Evolutionary conservation across 2,329 filamentous ascomycete genomes (phyloP).

Genomic region (Scedosporium apiospermum): DNA sequence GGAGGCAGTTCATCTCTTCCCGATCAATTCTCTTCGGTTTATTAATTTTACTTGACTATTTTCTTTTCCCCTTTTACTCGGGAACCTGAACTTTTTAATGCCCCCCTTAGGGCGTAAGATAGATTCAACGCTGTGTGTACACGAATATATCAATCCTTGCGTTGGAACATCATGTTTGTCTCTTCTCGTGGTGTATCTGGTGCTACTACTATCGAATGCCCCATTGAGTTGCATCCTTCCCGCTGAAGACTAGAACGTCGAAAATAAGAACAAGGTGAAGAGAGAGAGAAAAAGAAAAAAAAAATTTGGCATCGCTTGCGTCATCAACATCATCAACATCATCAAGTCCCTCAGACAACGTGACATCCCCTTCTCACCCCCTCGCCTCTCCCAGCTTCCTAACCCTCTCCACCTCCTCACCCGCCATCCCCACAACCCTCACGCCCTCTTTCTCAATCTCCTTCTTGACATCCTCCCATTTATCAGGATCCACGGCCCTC

Average conservation of each 20-base stretch:
- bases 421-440: conserved; percentile 46
- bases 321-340: not conserved
- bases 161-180: not conserved
- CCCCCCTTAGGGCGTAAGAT: not conserved
- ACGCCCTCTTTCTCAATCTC: conserved; percentile 53
- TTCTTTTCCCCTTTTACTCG: no score
- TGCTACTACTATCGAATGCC: no score
- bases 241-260: no score
- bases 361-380: not conserved
- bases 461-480: conserved; percentile 44
- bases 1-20: no score
- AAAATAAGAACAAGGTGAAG: not conserved
- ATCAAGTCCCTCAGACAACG: not conserved
- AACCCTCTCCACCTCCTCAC: conserved; percentile 38
- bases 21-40: no score
- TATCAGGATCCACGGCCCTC: conserved; percentile 54
- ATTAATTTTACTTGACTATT: no score
- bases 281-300: not conserved
- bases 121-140: not conserved
- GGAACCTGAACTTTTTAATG: no score
- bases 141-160: not conserved
- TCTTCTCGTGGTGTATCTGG: no score
- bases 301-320: not conserved
- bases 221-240: no score
- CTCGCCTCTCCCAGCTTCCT: not conserved